Conservation (phyloP, 768 basidiomycete species). For the Pholiota microspora region DNA sequence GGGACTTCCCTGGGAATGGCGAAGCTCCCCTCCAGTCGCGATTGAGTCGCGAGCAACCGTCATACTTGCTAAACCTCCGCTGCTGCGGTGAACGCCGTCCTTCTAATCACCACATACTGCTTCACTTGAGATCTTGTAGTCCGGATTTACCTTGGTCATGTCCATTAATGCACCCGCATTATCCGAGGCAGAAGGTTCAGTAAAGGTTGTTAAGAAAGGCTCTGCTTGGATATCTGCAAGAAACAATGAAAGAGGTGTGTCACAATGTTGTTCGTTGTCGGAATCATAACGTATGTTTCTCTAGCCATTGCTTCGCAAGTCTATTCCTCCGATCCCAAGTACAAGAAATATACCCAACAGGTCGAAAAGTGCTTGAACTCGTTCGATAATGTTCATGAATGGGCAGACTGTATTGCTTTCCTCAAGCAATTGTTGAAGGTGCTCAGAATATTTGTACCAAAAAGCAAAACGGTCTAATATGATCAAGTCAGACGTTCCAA, state of each 20-base stretch:
- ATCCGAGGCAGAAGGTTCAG: conserved; percentile 31
- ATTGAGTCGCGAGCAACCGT: too few species aligned
- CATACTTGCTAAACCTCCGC: neutral
- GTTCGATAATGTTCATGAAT: conserved; percentile 96
- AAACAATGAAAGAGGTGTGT: conserved; percentile 52
- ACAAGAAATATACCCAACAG: conserved; percentile 88
- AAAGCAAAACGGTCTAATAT: conserved; percentile 4
- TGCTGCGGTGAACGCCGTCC: neutral
- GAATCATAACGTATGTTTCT: conserved; percentile 4
- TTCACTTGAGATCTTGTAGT: neutral
- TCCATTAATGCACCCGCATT: conserved; percentile 25
- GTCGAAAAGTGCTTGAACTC: conserved; percentile 91
- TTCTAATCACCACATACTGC: neutral
- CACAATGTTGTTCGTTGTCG: neutral
- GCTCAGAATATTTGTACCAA: conserved; percentile 9
- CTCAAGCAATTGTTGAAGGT: conserved; percentile 92
- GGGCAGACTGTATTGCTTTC: conserved; percentile 99
- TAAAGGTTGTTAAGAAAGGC: conserved; percentile 34
- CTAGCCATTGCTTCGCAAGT: conserved; percentile 50
- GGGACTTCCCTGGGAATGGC: too few species aligned
- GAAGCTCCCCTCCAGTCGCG: too few species aligned
- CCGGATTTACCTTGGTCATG: neutral
- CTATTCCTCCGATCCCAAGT: conserved; percentile 84
- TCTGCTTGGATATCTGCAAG: conserved; percentile 40
- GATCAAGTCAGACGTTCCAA: conserved; percentile 73